These are phyloP conservation scores for Dactylellina haptotyla DNA, from an alignment of 2,329 filamentous ascomycete species.

Conservation along the genomic window DNA sequence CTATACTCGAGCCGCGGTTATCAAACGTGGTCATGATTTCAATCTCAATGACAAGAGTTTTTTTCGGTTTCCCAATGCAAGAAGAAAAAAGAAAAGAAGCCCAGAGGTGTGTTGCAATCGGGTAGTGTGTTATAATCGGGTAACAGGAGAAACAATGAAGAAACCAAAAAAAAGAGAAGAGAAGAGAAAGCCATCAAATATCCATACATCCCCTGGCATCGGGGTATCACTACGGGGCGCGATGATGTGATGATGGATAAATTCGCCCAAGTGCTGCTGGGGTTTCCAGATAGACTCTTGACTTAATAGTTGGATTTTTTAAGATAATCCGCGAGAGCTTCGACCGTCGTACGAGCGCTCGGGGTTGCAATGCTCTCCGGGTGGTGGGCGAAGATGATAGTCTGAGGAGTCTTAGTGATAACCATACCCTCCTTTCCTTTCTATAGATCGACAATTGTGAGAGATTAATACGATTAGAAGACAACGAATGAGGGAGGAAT, in stretches of 20 bases:
- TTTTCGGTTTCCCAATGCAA: background rate
- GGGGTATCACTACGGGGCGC: too few species aligned
- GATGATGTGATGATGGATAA: background rate
- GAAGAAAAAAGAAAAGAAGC: background rate
- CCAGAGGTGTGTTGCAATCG: background rate
- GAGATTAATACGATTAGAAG: too few species aligned
- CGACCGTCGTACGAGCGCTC: slow-evolving; percentile 76
- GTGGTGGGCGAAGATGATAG: slow-evolving; percentile 89
- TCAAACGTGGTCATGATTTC: slow-evolving; percentile 5
- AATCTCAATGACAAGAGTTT: background rate
- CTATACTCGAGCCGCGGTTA: background rate
- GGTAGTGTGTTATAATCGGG: slow-evolving; percentile 13
- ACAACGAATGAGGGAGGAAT: too few species aligned
- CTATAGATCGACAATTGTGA: slow-evolving; percentile 22
- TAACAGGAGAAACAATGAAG: background rate
- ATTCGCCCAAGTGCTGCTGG: background rate
- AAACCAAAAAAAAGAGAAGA: background rate
- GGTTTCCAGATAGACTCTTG: background rate
- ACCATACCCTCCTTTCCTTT: slow-evolving; percentile 82
- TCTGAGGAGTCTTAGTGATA: slow-evolving; percentile 86
- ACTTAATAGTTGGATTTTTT: slow-evolving; percentile 77
- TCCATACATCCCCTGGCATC: slow-evolving; percentile 5
- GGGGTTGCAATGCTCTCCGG: slow-evolving; percentile 76
- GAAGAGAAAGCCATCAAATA: slow-evolving; percentile 27
- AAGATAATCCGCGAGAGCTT: slow-evolving; percentile 87